Evolutionary conservation across 2,329 filamentous ascomycete species (phyloP).

Genomic region (Chrysoporthe cubensis): DNA sequence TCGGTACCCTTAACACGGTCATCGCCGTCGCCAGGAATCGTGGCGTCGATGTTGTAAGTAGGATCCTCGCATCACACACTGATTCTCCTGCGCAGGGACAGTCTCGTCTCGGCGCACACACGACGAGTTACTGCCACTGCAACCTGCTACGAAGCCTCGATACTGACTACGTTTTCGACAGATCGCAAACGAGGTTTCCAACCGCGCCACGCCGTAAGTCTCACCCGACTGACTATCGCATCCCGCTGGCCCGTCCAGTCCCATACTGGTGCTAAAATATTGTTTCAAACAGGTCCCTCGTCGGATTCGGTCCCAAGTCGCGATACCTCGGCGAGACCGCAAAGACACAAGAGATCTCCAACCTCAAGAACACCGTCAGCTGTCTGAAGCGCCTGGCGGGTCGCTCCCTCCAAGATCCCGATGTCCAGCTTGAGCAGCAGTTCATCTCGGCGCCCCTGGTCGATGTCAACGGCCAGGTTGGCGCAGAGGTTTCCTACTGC

Average conservation of each 20-base stretch:
- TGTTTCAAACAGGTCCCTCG: slow-evolving; percentile 70
- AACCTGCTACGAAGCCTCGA: slow-evolving; percentile 13
- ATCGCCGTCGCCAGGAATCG: slow-evolving; percentile 97
- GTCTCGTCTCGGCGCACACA: background rate
- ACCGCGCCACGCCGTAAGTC: slow-evolving; percentile 95
- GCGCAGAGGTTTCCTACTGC: slow-evolving; percentile 89
- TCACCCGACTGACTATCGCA: slow-evolving; percentile 22
- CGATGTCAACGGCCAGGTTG: slow-evolving; percentile 92
- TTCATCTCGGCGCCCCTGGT: slow-evolving; percentile 84
- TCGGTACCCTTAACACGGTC: slow-evolving; percentile 95
- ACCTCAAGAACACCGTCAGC: slow-evolving; percentile 97
- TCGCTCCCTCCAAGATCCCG: slow-evolving; percentile 84
- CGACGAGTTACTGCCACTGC: slow-evolving; percentile 9
- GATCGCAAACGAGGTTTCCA: slow-evolving; percentile 99
- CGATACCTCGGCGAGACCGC: slow-evolving; percentile 94
- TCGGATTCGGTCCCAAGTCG: slow-evolving; percentile 92
- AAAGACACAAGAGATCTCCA: slow-evolving; percentile 99
- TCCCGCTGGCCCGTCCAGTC: slow-evolving; percentile 18
- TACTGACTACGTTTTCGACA: slow-evolving; percentile 44
- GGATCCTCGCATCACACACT: slow-evolving; percentile 29
- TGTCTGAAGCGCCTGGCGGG: slow-evolving; percentile 92
- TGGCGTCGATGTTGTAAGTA: slow-evolving; percentile 96
- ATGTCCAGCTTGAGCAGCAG: slow-evolving; percentile 90
- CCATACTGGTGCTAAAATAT: slow-evolving; percentile 27
- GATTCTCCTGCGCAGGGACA: slow-evolving; percentile 8